These are phyloP conservation scores for Biancaea sappan DNA, from an alignment of 306 rosid genomes.

Conservation along the genomic window DNA sequence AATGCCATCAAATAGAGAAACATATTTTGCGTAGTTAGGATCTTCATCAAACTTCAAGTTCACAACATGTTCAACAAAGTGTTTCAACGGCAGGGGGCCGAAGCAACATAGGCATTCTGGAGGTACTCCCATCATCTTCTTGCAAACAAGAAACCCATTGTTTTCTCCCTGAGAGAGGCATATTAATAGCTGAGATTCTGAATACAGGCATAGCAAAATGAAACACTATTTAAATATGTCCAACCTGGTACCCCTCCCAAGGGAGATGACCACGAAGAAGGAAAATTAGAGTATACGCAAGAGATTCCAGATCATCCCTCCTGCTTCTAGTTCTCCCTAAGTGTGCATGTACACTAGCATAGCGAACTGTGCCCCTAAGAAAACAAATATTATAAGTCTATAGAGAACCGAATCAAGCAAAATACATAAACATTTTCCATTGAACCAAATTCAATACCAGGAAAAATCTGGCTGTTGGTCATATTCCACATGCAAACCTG, in stretches of 20 bases:
- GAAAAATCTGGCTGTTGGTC: conserved; percentile 95
- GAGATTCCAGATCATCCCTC: conserved; percentile 50
- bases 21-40: conserved; percentile 68
- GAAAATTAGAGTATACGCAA: conserved; percentile 47
- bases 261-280: conserved; percentile 24
- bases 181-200: not conserved
- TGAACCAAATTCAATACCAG: conserved; percentile 53
- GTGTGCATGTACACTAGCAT: conserved; percentile 80
- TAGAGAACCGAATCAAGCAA: conserved; percentile 20
- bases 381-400: conserved; percentile 3
- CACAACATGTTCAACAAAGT: conserved; percentile 67
- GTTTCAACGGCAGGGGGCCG: conserved; percentile 63
- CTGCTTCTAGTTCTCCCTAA: conserved; percentile 69
- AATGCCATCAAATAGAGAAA: conserved; percentile 68
- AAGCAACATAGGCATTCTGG: conserved; percentile 65
- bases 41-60: conserved; percentile 74
- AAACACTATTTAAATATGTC: not conserved
- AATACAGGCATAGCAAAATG: not conserved
- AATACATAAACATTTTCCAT: conserved; percentile 4
- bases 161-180: conserved; percentile 16
- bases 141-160: conserved; percentile 23
- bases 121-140: conserved; percentile 72
- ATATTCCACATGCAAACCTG: conserved; percentile 83
- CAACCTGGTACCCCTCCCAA: conserved; percentile 28
- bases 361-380: conserved; percentile 70